Evolutionary conservation across 2,329 filamentous ascomycete genomes (phyloP), one percentile per base, ranked within the genome.

Genomic region (Atkinsonella hypoxylon): DNA sequence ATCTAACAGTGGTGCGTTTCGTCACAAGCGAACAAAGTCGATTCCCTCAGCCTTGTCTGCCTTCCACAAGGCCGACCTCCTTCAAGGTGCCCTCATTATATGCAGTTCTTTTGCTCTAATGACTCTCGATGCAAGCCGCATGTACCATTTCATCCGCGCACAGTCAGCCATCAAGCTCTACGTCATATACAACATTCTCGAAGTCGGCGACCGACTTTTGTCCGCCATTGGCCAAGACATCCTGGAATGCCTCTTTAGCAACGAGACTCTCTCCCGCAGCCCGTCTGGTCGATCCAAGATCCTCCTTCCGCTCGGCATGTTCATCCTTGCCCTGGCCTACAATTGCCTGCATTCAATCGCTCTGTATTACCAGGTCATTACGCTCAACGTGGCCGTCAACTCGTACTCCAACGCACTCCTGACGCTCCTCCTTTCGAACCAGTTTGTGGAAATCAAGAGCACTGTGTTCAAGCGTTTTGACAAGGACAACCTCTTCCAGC

Each of bases 381-480:
- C 93, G 0, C 78, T 98, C 49, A 98, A 98, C 56, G 94, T 98
- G 3, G 93, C 93, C 0, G 91, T 98, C 59, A 98, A 98, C 67
- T 96, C 91, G 0, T 98, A 98, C 67, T 96, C 90, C 0, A 98
- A 98, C 62, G 91, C 93, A 0, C 74, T 98, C 4, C 75, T 98
- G 34, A 96, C 93, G 0, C 78, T 98, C 1, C 75, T 98, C 2
- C 81, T 98, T 64, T 96, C 90, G 7, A 98, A 97, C 62, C 94
- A 98, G 63, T 98, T 98, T 61, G 93, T 98, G 42, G 93, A 98
- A 70, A 95, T 98, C 74, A 98, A 98, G 64, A 88, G 88, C 54
- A 94, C 90, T 0, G 94, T 98, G 1, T 98, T 98, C 74, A 97
- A 98, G 71, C 93, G 91, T 54, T 95, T 97, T 56, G 93, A 98